Base-by-base conservation (phyloP, 2,329 filamentous ascomycete species). In the Diplodia scrobiculata region DNA sequence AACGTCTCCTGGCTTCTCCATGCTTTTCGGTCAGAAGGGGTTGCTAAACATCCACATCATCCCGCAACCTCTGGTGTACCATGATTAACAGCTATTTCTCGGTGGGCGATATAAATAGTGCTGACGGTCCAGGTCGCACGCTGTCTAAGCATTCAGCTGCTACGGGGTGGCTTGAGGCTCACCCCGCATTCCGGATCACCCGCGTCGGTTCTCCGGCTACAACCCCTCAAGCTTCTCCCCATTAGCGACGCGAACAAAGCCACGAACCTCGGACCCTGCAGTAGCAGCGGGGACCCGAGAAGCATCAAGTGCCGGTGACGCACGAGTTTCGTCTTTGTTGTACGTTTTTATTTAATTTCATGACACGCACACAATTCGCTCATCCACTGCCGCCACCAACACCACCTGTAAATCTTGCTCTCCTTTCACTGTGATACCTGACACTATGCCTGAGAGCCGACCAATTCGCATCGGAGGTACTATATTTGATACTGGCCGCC, bases 391-490 rank as follows among this genome's bases (percentile, higher is more conserved):
- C 45, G 17, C 19, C 25, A 19, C 50, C n/a, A 41, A 25, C 32
- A 48, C 27, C 36, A 19, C 25, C 11, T 41, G 5, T 45, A 11
- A n/a, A 27, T 14, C 34, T 29, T 52, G 19, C 14, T 7, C 2
- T 27, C 38, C 3, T 9, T 11, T 36, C 34, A 11, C 9, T 36
- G 10, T 36, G 13, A 36, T 36, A 36, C 25, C 14, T 34, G 9
- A 36, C 32, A 51, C 1, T 5, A 66, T 66, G 64, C 25, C 64
- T 21, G 45, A 52, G 21, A 34, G 45, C 4, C 41, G 64, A 25
- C 19, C 64, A 29, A 11, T 66, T 29, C 64, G 64, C 1, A 66
- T 66, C 13, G 64, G 52, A 66, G 64, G 64, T 66, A 66, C 21
- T 10, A 2, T 13, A 2, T 19, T 10, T 17, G 2, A 21, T 6